These are phyloP conservation scores for Gastrodia elata DNA, from an alignment of 106 monocot species.

Conservation along the genomic window DNA sequence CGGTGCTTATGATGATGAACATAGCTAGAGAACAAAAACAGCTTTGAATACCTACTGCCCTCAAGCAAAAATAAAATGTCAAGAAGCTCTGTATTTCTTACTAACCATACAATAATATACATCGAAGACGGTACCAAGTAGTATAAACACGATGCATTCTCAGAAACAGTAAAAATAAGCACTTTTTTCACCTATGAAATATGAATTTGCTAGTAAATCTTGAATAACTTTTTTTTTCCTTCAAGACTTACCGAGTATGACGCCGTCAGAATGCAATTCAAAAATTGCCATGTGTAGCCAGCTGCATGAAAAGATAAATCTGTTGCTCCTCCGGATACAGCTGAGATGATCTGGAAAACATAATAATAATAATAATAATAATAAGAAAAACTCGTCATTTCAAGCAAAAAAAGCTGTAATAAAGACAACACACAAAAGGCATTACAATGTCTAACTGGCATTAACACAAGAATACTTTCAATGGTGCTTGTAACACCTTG, in stretches of 20 bases:
- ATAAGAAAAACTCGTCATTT: background rate
- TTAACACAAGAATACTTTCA: background rate
- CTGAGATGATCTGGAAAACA: constrained; percentile 83
- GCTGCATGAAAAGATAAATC: constrained; percentile 81
- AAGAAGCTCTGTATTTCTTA: too few species aligned
- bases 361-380: too few species aligned
- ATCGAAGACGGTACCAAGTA: background rate
- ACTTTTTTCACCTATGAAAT: background rate
- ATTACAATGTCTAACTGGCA: background rate
- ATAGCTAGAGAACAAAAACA: background rate
- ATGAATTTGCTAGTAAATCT: background rate
- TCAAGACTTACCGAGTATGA: constrained; percentile 70
- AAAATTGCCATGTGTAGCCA: constrained; percentile 86
- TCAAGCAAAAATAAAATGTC: too few species aligned
- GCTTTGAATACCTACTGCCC: too few species aligned
- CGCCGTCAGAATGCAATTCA: constrained; percentile 89
- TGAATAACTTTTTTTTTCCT: background rate
- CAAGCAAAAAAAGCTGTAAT: background rate
- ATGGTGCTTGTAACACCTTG: background rate
- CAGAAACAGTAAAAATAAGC: background rate
- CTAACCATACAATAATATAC: background rate
- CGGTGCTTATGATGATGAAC: background rate
- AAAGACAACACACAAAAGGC: background rate
- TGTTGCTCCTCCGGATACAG: constrained; percentile 83
- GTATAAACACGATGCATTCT: background rate